phyloP scores from a whole-genome alignment of 1,284 basidiomycete genomes.

The Pascua guehoae region DNA sequence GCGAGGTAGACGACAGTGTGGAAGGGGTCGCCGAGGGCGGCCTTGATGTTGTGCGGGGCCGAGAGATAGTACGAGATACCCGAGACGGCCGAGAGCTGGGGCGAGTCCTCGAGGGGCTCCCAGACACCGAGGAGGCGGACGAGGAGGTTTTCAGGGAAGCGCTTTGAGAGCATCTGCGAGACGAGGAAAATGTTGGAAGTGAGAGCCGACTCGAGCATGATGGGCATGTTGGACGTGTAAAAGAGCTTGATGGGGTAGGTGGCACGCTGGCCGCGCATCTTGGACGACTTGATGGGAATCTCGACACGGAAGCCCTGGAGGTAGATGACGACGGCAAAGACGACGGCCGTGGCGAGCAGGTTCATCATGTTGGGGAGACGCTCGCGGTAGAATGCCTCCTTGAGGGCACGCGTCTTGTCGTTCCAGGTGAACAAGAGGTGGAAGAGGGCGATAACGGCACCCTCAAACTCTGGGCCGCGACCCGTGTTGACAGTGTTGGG shows the following conservation, averaged over 20 bases:
- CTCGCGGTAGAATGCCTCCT: constrained; percentile 98
- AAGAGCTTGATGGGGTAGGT: constrained; percentile 97
- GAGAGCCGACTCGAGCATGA: constrained; percentile 95
- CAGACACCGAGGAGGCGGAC: constrained; percentile 89
- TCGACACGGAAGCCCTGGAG: constrained; percentile 98
- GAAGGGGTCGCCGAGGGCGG: constrained; percentile 84
- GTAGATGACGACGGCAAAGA: constrained; percentile 96
- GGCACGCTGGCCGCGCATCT: constrained; percentile 90
- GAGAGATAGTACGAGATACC: constrained; percentile 98
- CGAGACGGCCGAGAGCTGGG: constrained; percentile 85
- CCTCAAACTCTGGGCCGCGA: constrained; percentile 96
- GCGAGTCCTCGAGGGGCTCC: constrained; percentile 94
- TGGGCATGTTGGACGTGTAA: constrained; percentile 99
- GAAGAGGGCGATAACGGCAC: constrained; percentile 93
- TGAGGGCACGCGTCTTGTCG: constrained; percentile 93
- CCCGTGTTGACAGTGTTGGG: constrained; percentile 98
- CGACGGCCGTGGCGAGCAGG: constrained; percentile 82
- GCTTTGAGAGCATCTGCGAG: constrained; percentile 86
- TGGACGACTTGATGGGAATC: constrained; percentile 96
- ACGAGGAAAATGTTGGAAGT: constrained; percentile 95
- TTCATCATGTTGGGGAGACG: constrained; percentile 98
- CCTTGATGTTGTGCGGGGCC: constrained; percentile 84
- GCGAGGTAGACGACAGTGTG: constrained; percentile 88
- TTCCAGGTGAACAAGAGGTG: constrained; percentile 98
- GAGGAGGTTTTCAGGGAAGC: constrained; percentile 89